Base-by-base conservation (phyloP, 768 basidiomycete species). In the Rhodotorula toruloides region DNA sequence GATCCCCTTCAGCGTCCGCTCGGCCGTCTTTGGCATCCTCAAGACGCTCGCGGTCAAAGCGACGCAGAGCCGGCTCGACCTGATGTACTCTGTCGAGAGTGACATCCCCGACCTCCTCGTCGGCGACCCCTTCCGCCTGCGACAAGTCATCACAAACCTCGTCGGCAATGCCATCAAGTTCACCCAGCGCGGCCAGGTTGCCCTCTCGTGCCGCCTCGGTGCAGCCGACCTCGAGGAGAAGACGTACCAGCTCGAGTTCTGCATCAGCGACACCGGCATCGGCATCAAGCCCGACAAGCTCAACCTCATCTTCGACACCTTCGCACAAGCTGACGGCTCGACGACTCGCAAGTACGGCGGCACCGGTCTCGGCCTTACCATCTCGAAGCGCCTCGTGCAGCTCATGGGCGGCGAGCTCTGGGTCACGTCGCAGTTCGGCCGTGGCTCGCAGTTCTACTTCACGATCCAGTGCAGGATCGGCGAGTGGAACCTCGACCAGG, bases 351-450 rank as follows among this genome's bases (percentile, higher is more conserved):
- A 97, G 82, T 97, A 97, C 72, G 94, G 94, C 68, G 94, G 94
- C 46, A 97, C 94, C 1, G 94, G 94, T 74, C 82, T 99, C 5
- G 94, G 94, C 19, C 82, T 98, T 50, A 97, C 93, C 16, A 98
- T 76, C 59, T 98, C 94, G 50, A 98, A 97, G 76, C 88, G 93
- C 2, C 86, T 99, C 31, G 94, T 98, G 25, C 87, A 86, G 54
- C 87, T 99, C 73, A 99, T 99, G 96, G 86, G 90, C 73, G 96
- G 96, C 52, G 90, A 94, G 74, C 90, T 99, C 83, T 99, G 96
- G 96, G 96, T 99, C 29, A 90, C 96, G 79, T 89, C 87, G 67
- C 91, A 94, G 77, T 89, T 94, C 65, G 83, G 88, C 52, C 88
- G 90, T 73, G 96, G 96, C 34, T 89, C 86, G 80, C 87, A 86